Base-by-base conservation (phyloP, 495 filamentous ascomycete species). In the Penicillium robsamsonii region DNA sequence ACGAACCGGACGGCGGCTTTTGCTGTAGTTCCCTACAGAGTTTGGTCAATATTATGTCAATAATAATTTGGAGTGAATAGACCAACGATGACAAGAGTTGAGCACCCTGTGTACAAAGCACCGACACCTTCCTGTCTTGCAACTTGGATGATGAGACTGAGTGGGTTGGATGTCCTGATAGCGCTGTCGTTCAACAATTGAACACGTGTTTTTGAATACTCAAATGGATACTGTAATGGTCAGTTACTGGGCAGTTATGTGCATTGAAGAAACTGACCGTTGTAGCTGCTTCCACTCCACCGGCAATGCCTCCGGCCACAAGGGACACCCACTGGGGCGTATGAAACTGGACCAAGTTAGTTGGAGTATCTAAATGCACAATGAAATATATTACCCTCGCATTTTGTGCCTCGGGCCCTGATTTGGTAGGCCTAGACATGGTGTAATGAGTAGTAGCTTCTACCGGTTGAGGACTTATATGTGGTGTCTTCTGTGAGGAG, bases 1-100 rank as follows among this genome's bases (percentile, higher is more conserved):
- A 88, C 64, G 64, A 88, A 88, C 22, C 85, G 79, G 10, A 87
- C 78, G 2, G 79, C 85, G 63, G 87, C 84, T 72, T 89, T 89
- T 37, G 71, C 82, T n/a, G 86, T 75, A 11, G 74, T 83, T 22
- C 82, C 82, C 64, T 72, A 11, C 8, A 18, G 2, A 43, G 15
- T 24, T 13, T 17, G 3, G 30, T 56, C 3, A 45, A 10, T 12
- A 7, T 20, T 6, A 3, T 5, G 13, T 7, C 13, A 6, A 40
- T 1, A 3, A 15, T 12, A 1, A 1, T 46, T n/a, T 3, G 0
- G 0, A 3, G 8, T 17, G 2, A 18, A 10, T 22, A 10, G 17
- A 67, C 64, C 7, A 11, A 67, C 64, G 27, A 86, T 69, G 46
- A 87, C 73, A 27, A 87, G 76, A 46, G 81, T 79, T 25, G 79